Conservation (phyloP, 768 basidiomycete species). For the Xerocomus potaroensis region DNA sequence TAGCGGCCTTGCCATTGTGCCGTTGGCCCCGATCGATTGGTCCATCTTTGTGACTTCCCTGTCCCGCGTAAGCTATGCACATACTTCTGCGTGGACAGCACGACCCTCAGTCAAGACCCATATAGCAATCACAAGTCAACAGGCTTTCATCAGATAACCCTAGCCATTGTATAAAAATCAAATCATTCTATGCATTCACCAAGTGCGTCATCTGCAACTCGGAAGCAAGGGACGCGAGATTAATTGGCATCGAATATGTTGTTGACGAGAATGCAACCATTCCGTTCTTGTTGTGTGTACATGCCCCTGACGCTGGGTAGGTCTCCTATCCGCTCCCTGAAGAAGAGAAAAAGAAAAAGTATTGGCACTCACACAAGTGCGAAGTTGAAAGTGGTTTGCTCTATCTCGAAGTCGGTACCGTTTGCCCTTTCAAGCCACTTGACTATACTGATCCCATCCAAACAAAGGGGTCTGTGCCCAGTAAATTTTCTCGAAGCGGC, state of each 20-base stretch:
- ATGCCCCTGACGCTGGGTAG: constrained; percentile 10
- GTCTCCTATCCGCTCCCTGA: constrained; percentile 38
- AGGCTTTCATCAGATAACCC: constrained; percentile 37
- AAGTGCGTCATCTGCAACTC: constrained; percentile 45
- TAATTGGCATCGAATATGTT: constrained; percentile 55
- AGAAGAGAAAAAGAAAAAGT: constrained; percentile 48
- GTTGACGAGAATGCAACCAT: constrained; percentile 34
- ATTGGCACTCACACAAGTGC: constrained; percentile 53
- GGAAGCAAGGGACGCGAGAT: constrained; percentile 37
- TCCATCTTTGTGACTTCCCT: constrained; percentile 36
- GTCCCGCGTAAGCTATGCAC: constrained; percentile 24
- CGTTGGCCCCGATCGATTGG: constrained; percentile 34
- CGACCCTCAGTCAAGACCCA: constrained; percentile 24
- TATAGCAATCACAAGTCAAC: constrained; percentile 33
- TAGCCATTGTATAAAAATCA: background rate
- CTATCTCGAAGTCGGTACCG: constrained; percentile 25
- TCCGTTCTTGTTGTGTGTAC: background rate
- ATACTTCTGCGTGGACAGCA: too few relatives aligned
- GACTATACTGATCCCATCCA: constrained; percentile 1
- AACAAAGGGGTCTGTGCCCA: constrained; percentile 25
- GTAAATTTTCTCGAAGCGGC: constrained; percentile 7
- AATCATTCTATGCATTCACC: constrained; percentile 29
- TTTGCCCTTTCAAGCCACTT: background rate
- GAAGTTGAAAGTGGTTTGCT: constrained; percentile 38
- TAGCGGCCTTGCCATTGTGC: constrained; percentile 26